A percentile compares a stretch with the other conserved stretches of the same genome.
phyloP scores from a whole-genome alignment of 208 protist genomes.

The Leishmania martiniquensis region DNA sequence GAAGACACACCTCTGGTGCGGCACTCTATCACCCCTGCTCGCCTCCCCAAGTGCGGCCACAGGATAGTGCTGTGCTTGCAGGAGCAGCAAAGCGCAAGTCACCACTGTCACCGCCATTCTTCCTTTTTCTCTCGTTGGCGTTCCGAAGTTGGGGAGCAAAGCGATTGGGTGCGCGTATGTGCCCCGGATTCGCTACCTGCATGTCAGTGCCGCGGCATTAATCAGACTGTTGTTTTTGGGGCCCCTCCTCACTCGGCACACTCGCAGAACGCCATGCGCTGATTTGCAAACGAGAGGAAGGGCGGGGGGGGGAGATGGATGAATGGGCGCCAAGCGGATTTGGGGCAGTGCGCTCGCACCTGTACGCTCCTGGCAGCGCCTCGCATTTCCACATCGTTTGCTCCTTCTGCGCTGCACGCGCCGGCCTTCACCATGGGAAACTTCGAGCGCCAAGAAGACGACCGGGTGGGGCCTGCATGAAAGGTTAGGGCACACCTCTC shows the following conservation, averaged over 20 bases:
- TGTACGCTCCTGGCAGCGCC: neutral
- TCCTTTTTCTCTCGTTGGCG: too few species aligned
- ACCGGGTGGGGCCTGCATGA: neutral
- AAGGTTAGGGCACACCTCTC: neutral
- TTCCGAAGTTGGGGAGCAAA: neutral
- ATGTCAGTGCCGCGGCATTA: neutral
- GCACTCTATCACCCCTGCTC: neutral
- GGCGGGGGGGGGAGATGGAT: too few species aligned
- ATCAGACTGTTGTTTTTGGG: neutral
- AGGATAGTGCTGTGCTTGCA: neutral
- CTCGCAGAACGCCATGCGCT: neutral
- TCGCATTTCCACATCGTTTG: neutral
- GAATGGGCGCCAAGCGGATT: neutral
- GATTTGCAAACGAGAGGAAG: neutral
- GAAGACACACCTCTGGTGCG: neutral
- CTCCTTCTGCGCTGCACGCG: neutral
- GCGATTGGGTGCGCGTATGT: neutral
- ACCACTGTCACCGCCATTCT: too few species aligned
- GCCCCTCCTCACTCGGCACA: too few species aligned
- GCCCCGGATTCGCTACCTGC: neutral
- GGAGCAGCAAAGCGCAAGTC: neutral
- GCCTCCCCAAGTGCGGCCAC: neutral
- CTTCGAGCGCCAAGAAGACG: neutral
- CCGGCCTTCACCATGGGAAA: neutral
- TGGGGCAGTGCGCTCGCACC: neutral